Evolutionary conservation across 176 grass and related monocot species (phyloP), one percentile per base, ranked within the genome.

Genomic region (Oryza meridionalis): DNA sequence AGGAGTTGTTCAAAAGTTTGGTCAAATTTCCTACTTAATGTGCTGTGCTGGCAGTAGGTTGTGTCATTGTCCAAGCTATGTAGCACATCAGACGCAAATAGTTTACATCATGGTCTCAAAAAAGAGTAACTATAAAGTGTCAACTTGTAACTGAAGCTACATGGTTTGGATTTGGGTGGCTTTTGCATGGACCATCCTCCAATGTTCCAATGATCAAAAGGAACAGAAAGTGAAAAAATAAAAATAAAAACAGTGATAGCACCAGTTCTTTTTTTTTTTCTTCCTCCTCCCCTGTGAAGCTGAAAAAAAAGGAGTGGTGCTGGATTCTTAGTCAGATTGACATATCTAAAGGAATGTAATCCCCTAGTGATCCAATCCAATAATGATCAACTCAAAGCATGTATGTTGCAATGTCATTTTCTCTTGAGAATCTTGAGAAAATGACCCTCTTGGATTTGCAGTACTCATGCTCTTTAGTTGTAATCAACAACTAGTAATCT

Each of bases 141-240:
- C 44, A 33, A 49, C 67, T 67, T 79, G 82, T 70, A 81, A 64
- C 50, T 14, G 40, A 73, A 90, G 51, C 71, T 63, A 27, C 70
- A 51, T 74, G 58, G 44, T 79, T 38, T 38, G 44, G 72, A 72
- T 65, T 65, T 72, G 67, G 13, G n/a, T 72, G n/a, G 22, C 26
- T 12, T 66, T 78, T 73, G 45, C 25, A 79, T 73, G 78, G 83
- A 53, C 45, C 78, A 86, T 77, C 32, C 9, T 84, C 69, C 69
- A 27, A 22, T 82, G 19, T 75, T 31, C 38, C 19, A 46, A 49
- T 63, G 67, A 73, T 68, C 80, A 33, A 77, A 77, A 72, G 51
- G 40, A 46, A 65, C 7, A 17, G 14, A 16, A 80, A 43, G 58
- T 49, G 24, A 21, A 29, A 43, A 40, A 40, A 8, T 37, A 35